Conservation (phyloP, 1,139 yeast genomes). For the Eremothecium gossypii region DNA sequence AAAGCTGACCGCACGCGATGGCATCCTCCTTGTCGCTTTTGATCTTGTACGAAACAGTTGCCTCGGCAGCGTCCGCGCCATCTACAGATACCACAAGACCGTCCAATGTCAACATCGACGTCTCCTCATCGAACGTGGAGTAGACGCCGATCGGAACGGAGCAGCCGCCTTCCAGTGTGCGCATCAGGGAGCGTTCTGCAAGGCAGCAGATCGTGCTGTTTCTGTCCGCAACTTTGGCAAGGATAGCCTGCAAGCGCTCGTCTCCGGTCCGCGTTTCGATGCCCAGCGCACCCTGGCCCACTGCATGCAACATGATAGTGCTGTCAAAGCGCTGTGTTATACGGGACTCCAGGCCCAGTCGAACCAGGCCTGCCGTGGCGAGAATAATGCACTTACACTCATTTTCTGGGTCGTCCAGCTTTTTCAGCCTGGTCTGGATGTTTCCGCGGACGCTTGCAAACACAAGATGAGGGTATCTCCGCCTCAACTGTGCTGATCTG, state of each 20-base stretch:
- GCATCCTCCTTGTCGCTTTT: slow-evolving; percentile 47
- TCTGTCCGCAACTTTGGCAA: slow-evolving; percentile 56
- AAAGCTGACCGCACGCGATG: slow-evolving; percentile 53
- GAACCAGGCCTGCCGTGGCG: slow-evolving; percentile 84
- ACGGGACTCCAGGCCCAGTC: slow-evolving; percentile 63
- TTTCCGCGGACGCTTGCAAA: slow-evolving; percentile 86
- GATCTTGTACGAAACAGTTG: slow-evolving; percentile 19
- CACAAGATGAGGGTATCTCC: slow-evolving; percentile 44
- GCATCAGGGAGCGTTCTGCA: slow-evolving; percentile 86
- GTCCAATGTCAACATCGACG: slow-evolving; percentile 41
- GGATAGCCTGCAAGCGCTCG: slow-evolving; percentile 43
- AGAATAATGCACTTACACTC: slow-evolving; percentile 69
- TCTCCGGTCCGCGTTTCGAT: slow-evolving; percentile 77
- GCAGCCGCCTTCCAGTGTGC: slow-evolving; percentile 93
- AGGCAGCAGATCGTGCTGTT: slow-evolving; percentile 67
- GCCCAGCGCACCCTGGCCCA: slow-evolving; percentile 97
- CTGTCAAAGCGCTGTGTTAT: slow-evolving; percentile 60
- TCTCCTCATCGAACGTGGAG: slow-evolving; percentile 41
- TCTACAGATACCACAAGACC: slow-evolving; percentile 57
- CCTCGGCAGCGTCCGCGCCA: slow-evolving; percentile 40
- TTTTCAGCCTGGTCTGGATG: slow-evolving; percentile 68
- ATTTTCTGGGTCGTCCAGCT: slow-evolving; percentile 53
- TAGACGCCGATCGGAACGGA: slow-evolving; percentile 94
- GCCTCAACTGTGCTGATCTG: slow-evolving; percentile 71
- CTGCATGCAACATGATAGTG: slow-evolving; percentile 92